phyloP scores from a whole-genome alignment of 768 basidiomycete species.

The Collybiopsis confluens region DNA sequence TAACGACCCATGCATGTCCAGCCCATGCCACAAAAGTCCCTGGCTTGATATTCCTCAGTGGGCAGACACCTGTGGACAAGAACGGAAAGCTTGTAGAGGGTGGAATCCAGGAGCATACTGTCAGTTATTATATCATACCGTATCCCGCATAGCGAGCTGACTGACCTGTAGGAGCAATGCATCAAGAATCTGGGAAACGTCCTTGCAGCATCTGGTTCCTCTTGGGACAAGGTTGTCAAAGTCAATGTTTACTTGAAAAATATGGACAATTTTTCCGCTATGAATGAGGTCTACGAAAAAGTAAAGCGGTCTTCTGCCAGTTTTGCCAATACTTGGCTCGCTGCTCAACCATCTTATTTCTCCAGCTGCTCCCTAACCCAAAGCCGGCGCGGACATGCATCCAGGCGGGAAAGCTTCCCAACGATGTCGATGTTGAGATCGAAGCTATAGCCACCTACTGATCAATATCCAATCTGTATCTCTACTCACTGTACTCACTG shows the following conservation, averaged over 20 bases:
- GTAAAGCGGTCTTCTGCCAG: constrained; percentile 20
- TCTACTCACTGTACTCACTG: no score
- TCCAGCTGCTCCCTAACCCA: constrained; percentile 43
- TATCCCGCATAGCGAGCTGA: not conserved
- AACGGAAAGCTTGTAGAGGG: constrained; percentile 43
- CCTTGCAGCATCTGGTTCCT: constrained; percentile 48
- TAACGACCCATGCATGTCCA: constrained; percentile 14
- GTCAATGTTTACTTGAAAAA: constrained; percentile 60
- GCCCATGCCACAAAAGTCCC: constrained; percentile 56
- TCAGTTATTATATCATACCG: constrained; percentile 20
- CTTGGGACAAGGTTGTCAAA: constrained; percentile 56
- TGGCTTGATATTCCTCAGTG: constrained; percentile 58
- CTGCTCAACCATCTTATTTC: not conserved
- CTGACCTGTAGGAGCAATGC: constrained; percentile 43
- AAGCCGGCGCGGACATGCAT: constrained; percentile 78
- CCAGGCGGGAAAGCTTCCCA: constrained; percentile 64
- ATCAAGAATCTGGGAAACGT: constrained; percentile 52
- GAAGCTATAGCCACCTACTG: constrained; percentile 56
- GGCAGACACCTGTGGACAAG: constrained; percentile 50
- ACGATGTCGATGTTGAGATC: constrained; percentile 70
- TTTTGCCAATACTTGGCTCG: not conserved
- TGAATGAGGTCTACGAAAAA: constrained; percentile 58
- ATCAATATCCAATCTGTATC: no score
- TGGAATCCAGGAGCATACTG: constrained; percentile 59
- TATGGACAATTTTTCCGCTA: constrained; percentile 51